Evolutionary conservation across 192 early-diverging fungal genomes (phyloP), one percentile per base, ranked within the genome.

Genomic region (Phlyctochytrium arcticum): DNA sequence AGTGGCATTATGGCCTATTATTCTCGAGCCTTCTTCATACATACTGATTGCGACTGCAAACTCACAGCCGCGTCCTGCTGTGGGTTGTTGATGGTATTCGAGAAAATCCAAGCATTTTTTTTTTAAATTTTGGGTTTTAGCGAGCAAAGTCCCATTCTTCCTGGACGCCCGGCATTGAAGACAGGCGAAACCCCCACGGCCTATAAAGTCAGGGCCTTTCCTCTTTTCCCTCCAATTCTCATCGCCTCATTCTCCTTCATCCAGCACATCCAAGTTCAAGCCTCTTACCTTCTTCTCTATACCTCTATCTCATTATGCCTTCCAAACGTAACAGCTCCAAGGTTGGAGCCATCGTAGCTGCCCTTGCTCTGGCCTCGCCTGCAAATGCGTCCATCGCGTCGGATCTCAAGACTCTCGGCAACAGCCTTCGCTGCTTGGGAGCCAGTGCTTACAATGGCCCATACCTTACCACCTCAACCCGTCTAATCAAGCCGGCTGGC

Each of bases 371-470:
- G 19, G n/a, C 29, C 8, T 26, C 31, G 21, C 29, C 60, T 4
- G 49, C 44, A 0, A 37, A 27, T 39, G 49, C 62, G 15, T 53
- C 39, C 6, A 30, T 51, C 19, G 62, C 62, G 5, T 30, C 37
- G 29, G 30, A 32, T 44, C 30, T 55, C 32, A 26, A 23, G 19
- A 27, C 36, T 26, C 21, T 36, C 8, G 23, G 29, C 31, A 36
- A 44, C 12, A 33, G 27, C 46, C 5, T 7, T 46, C 46, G 48
- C 12, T 64, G 62, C 37, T 36, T 64, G 19, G 30, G 17, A 5
- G 51, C 49, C 4, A 36, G 46, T 24, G 21, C 62, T 8, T 64
- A 64, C 31, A 35, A 32, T 17, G 62, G 62, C 2, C 32, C 62
- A 2, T 54, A 54, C 62, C 9, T 8, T 8, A 15, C 39, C 15